These are phyloP conservation scores for Melaleuca quinquenervia DNA, from an alignment of 345 rosid genomes.

Conservation along the genomic window DNA sequence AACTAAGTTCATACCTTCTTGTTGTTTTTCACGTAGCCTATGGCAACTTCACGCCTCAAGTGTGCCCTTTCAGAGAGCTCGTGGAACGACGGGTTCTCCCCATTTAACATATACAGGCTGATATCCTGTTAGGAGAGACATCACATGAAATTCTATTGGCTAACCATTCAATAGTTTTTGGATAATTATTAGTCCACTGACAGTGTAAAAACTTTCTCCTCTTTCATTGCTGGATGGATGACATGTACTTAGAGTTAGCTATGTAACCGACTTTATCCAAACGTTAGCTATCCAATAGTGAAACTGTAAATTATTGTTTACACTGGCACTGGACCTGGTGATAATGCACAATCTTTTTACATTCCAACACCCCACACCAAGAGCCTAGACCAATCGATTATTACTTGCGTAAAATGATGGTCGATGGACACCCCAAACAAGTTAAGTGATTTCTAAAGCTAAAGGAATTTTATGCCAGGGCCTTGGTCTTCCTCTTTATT, in stretches of 20 bases:
- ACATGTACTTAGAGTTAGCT: neutral
- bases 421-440: neutral
- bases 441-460: neutral
- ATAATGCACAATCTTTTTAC: neutral
- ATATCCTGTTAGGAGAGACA: conserved; percentile 37
- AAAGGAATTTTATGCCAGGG: neutral
- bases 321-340: neutral
- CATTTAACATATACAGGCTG: conserved; percentile 64
- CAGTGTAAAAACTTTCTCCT: neutral
- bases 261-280: neutral
- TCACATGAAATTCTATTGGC: neutral
- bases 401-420: neutral
- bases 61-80: conserved; percentile 80
- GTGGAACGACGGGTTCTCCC: conserved; percentile 68
- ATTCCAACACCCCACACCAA: neutral
- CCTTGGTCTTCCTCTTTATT: neutral
- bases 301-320: neutral
- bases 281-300: neutral
- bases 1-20: conserved; percentile 28
- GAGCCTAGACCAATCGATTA: neutral
- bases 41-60: conserved; percentile 75
- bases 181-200: neutral
- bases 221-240: neutral
- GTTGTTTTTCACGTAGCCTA: conserved; percentile 71
- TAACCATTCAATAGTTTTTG: neutral